These are phyloP conservation scores for Ustilago bromivora DNA, from an alignment of 1,284 basidiomycete species.

Conservation along the genomic window DNA sequence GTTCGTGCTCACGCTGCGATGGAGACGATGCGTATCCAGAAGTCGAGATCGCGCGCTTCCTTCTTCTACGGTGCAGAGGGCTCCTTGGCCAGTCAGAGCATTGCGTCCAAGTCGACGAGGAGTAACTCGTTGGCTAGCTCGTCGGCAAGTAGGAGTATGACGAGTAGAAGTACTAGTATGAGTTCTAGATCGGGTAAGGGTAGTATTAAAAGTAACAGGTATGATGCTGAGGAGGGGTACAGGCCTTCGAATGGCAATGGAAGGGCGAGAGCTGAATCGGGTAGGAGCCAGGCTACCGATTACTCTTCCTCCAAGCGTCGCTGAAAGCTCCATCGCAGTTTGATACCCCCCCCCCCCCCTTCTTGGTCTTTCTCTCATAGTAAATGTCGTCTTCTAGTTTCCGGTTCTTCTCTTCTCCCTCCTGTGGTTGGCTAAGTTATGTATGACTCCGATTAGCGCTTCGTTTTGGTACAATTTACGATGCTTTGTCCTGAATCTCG, in stretches of 20 bases:
- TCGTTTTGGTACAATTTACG: not conserved
- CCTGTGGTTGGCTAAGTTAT: conserved; percentile 9
- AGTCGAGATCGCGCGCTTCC: conserved; percentile 47
- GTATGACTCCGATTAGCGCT: not conserved
- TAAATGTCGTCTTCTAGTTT: not conserved
- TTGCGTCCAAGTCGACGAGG: conserved; percentile 43
- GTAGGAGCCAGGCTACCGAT: conserved; percentile 33
- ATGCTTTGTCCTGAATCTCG: too few relatives aligned
- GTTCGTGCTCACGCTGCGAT: conserved; percentile 65
- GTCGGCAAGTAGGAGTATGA: conserved; percentile 37
- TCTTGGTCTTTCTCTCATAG: not conserved
- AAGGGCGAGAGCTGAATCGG: conserved; percentile 28
- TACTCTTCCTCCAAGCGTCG: conserved; percentile 46
- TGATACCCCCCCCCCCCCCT: not conserved
- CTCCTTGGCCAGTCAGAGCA: conserved; percentile 47
- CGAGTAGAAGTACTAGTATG: conserved; percentile 35
- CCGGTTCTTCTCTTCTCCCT: not conserved
- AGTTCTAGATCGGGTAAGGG: conserved; percentile 35
- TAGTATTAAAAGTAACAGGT: conserved; percentile 41
- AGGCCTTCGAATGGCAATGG: conserved; percentile 25
- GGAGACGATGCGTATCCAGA: conserved; percentile 64
- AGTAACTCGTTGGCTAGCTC: conserved; percentile 30
- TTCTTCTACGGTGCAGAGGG: conserved; percentile 60
- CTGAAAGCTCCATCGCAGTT: conserved; percentile 6
- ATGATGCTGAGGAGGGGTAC: conserved; percentile 39